Evolutionary conservation across 129 eudicot genomes (phyloP).

Genomic region (Arctium lappa): DNA sequence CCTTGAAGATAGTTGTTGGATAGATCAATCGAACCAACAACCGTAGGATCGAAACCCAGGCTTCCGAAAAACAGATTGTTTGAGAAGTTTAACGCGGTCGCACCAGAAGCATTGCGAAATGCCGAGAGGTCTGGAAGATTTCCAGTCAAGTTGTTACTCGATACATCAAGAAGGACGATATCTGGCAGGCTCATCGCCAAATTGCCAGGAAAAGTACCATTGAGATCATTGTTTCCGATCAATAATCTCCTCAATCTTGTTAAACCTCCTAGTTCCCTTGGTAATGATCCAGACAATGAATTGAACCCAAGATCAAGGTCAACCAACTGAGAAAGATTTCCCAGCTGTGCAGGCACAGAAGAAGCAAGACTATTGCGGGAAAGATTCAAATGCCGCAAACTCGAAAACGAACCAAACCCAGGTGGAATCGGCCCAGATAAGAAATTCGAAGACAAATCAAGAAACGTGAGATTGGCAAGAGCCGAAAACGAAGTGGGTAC

Average conservation of each 20-base stretch:
- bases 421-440: constrained; percentile 62
- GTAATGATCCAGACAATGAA: constrained; percentile 49
- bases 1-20: constrained; percentile 73
- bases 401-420: constrained; percentile 40
- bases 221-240: constrained; percentile 42
- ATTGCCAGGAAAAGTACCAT: constrained; percentile 33
- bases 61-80: constrained; percentile 59
- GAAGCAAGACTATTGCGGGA: constrained; percentile 51
- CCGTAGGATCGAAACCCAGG: constrained; percentile 20
- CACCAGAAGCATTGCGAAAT: constrained; percentile 28
- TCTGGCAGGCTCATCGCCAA: constrained; percentile 28
- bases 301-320: constrained; percentile 63
- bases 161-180: constrained; percentile 42
- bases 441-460: constrained; percentile 64
- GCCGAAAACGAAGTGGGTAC: constrained; percentile 49
- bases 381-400: constrained; percentile 42
- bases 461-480: constrained; percentile 37
- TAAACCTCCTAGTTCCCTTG: constrained; percentile 36
- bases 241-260: constrained; percentile 41
- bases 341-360: constrained; percentile 54
- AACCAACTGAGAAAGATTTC: constrained; percentile 46
- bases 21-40: constrained; percentile 42
- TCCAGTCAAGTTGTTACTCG: constrained; percentile 47
- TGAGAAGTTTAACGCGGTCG: constrained; percentile 49
- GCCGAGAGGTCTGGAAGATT: constrained; percentile 31